phyloP scores from a whole-genome alignment of 495 filamentous ascomycete genomes.

The Copromyces sp. region DNA sequence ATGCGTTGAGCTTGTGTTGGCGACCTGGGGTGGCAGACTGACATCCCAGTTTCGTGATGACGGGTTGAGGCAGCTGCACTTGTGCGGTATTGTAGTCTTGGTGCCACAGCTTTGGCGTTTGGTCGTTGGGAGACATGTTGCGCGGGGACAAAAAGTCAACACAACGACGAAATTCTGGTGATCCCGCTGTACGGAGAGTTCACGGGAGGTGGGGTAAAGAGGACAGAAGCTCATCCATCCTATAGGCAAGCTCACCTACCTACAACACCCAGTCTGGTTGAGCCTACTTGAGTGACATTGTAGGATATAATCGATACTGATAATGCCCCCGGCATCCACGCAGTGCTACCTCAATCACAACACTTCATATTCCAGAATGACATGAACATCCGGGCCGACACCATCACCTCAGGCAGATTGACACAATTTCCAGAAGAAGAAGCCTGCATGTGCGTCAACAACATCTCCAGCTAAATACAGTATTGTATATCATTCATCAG shows the following conservation, averaged over 20 bases:
- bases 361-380: background rate
- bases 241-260: background rate
- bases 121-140: background rate
- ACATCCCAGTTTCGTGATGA: constrained; percentile 21
- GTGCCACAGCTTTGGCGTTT: background rate
- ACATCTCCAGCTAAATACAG: background rate
- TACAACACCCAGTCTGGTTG: background rate
- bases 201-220: background rate
- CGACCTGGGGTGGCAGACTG: constrained; percentile 25
- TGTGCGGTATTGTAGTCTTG: constrained; percentile 2
- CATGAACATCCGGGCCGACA: background rate
- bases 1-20: constrained; percentile 29
- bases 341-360: background rate
- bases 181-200: background rate
- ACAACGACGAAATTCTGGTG: background rate
- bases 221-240: background rate
- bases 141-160: background rate
- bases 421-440: background rate
- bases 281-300: background rate
- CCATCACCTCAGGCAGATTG: background rate
- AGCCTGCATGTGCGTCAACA: background rate
- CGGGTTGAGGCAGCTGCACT: constrained; percentile 13
- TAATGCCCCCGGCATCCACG: background rate
- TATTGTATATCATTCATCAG: background rate
- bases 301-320: background rate